Evolutionary conservation across 2,329 filamentous ascomycete genomes (phyloP), one percentile per base, ranked within the genome.

Genomic region (Fusarium sulawesiense): DNA sequence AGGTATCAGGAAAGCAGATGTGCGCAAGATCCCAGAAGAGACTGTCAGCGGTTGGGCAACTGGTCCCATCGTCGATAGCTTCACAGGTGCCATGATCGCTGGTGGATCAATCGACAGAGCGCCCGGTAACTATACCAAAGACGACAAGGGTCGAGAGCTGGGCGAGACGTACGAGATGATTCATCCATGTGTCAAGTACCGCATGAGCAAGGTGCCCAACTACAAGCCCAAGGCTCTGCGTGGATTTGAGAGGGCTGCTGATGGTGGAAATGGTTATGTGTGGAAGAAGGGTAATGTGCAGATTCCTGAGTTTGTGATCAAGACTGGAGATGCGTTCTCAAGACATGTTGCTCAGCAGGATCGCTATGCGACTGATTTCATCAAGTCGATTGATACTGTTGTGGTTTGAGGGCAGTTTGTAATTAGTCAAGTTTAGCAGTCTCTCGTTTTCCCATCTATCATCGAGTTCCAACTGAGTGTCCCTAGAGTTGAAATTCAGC

Each of bases 41-140:
- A 60, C 56, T 6, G 46, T 73, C 58, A 64, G 41, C 25, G 73
- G 73, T 11, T 75, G 73, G 73, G 73, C 72, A 16, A 75, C 70
- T 2, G 73, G 73, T 3, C 71, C 73, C 34, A 73, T 75, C 20
- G 63, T 75, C 37, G 73, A 75, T 30, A 74, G 72, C 61, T 75
- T 73, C 66, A 71, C 66, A 4, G 67, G 61, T 29, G 61, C 56
- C 41, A 68, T 73, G 66, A 41, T 71, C 3, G 64, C 71, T 5
- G 57, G 21, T 7, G 60, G 50, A 13, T 73, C 53, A 29, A 9
- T 66, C 27, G 56, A 63, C 54, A 58, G 73, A 14, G 62, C 62
- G 3, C 73, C 73, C 5, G 73, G 73, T 4, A 46, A 29, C 13
- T 74, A 74, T 55, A 64, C 40, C 25, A 65, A 59, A 13, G 70